Conservation (phyloP, 2,329 filamentous ascomycete species). For the Paraphaeosphaeria sporulosa region DNA sequence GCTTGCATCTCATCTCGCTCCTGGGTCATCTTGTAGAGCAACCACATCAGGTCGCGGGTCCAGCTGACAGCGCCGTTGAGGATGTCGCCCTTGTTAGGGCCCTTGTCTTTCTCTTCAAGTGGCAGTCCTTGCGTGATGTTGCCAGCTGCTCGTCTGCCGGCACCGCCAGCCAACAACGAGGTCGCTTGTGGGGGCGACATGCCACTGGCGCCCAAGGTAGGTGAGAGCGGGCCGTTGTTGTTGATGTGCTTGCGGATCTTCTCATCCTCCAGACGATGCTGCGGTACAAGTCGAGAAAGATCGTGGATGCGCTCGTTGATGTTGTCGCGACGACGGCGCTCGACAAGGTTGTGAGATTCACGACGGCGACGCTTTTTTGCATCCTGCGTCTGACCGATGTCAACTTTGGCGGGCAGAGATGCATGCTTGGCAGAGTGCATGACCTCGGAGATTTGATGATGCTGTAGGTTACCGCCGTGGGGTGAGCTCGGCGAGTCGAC, state of each 20-base stretch:
- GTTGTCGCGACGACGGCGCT: constrained; percentile 92
- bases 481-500: constrained; percentile 91
- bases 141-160: constrained; percentile 79
- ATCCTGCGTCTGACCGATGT: constrained; percentile 77
- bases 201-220: constrained; percentile 75
- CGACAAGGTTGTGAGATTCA: constrained; percentile 95
- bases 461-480: constrained; percentile 70
- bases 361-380: constrained; percentile 90
- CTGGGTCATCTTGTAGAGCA: constrained; percentile 86
- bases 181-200: constrained; percentile 79
- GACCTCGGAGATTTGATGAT: constrained; percentile 85
- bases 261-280: constrained; percentile 93
- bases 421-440: constrained; percentile 82
- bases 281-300: constrained; percentile 88
- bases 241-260: constrained; percentile 95
- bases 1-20: constrained; percentile 88
- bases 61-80: constrained; percentile 96
- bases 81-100: constrained; percentile 98
- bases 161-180: constrained; percentile 84
- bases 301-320: constrained; percentile 99
- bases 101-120: constrained; percentile 97
- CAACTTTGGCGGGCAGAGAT: constrained; percentile 87
- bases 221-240: constrained; percentile 89
- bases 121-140: constrained; percentile 93
- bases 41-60: constrained; percentile 98